A percentile compares a stretch with the other conserved stretches of the same genome.
These are phyloP conservation scores for Lichtheimia hyalospora DNA, from an alignment of 371 early-diverging fungal genomes.

Conservation along the genomic window DNA sequence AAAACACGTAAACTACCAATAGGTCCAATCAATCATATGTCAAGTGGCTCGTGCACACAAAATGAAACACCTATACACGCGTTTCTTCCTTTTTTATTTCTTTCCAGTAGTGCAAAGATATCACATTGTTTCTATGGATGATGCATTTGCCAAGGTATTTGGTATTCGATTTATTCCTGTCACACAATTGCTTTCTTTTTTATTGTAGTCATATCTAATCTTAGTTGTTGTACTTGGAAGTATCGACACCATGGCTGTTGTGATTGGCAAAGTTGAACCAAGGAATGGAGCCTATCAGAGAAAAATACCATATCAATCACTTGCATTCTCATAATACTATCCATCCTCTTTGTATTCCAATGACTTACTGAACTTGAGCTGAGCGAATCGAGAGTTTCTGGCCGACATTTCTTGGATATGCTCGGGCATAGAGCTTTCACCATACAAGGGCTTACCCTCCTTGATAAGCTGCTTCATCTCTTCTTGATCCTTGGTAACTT, in stretches of 20 bases:
- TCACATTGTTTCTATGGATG: no score
- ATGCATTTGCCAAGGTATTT: no score
- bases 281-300: slow-evolving; percentile 61
- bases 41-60: no score
- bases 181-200: neutral
- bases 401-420: slow-evolving; percentile 69
- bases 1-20: no score
- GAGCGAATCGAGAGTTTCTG: slow-evolving; percentile 68
- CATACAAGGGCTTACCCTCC: slow-evolving; percentile 75
- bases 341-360: neutral
- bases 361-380: slow-evolving; percentile 67
- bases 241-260: slow-evolving; percentile 75
- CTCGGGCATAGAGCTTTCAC: slow-evolving; percentile 61
- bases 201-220: neutral
- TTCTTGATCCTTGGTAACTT: slow-evolving; percentile 68
- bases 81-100: no score
- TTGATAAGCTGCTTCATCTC: slow-evolving; percentile 67
- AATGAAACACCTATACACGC: no score
- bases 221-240: slow-evolving; percentile 45
- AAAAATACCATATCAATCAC: neutral
- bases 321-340: neutral
- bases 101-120: no score
- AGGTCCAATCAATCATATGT: no score
- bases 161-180: neutral
- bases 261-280: slow-evolving; percentile 87